Percentiles rank a stretch among this genome's conserved stretches.
These are phyloP conservation scores for Hamigera avellanea DNA, from an alignment of 495 filamentous ascomycete species.

Conservation along the genomic window DNA sequence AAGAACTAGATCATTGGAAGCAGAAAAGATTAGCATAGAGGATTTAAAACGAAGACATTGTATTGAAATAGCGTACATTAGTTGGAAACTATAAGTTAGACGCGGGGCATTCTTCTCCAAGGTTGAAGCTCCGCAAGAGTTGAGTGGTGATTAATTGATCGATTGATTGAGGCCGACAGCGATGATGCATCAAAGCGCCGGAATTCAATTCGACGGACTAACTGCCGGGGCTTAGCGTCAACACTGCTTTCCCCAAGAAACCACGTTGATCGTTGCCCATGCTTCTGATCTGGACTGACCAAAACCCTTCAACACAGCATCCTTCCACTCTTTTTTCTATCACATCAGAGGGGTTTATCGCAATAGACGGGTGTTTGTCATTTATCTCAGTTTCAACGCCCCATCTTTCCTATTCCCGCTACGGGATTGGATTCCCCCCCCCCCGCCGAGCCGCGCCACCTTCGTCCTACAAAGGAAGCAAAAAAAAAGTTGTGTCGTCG, in stretches of 20 bases:
- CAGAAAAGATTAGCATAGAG: not conserved
- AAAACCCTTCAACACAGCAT: not conserved
- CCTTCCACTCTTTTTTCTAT: slow-evolving; percentile 2
- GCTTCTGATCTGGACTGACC: slow-evolving; percentile 3
- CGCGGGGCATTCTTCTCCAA: no score
- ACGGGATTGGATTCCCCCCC: slow-evolving; percentile 5
- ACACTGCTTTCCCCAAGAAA: slow-evolving; percentile 13
- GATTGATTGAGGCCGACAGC: not conserved
- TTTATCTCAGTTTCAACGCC: no score
- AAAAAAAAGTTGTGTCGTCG: no score
- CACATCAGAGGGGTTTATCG: not conserved
- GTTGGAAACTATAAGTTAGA: no score
- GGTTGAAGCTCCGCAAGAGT: not conserved
- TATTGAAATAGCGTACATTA: no score
- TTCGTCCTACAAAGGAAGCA: not conserved
- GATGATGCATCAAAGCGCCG: no score
- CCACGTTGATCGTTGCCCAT: slow-evolving; percentile 18
- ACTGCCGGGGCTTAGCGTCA: slow-evolving; percentile 11
- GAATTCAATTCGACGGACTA: no score
- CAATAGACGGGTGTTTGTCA: no score
- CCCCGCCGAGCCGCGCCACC: not conserved
- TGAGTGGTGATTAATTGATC: no score
- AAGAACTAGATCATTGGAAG: not conserved
- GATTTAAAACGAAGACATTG: not conserved
- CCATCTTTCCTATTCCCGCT: slow-evolving; percentile 1